A percentile compares a stretch with the other conserved stretches of the same genome.
Conservation (phyloP, 306 rosid species). For the Mucuna pruriens region DNA sequence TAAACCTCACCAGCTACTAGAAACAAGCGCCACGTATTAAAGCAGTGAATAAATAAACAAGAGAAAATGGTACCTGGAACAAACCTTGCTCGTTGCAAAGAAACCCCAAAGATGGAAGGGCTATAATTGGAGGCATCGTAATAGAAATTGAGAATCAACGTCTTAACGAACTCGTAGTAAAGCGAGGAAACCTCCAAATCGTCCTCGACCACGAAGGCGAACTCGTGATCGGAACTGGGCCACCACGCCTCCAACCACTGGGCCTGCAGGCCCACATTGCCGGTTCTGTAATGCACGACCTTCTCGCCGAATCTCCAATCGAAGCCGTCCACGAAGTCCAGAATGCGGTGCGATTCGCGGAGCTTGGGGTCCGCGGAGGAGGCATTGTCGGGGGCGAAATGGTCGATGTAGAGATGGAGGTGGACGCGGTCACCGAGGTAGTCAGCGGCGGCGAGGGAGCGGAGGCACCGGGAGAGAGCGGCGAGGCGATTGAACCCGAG, state of each 20-base stretch:
- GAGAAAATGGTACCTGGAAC: constrained; percentile 84
- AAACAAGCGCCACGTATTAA: neutral
- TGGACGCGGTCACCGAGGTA: constrained; percentile 81
- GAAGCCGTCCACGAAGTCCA: constrained; percentile 72
- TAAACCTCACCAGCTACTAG: constrained; percentile 20
- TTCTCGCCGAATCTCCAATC: constrained; percentile 85
- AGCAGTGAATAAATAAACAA: neutral
- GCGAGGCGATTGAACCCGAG: constrained; percentile 82
- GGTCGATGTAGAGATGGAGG: constrained; percentile 82
- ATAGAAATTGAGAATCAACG: constrained; percentile 75
- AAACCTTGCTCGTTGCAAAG: constrained; percentile 96
- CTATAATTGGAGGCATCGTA: constrained; percentile 74
- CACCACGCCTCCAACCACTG: constrained; percentile 99
- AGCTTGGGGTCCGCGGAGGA: constrained; percentile 45
- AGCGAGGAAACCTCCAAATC: constrained; percentile 91
- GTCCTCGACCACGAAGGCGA: constrained; percentile 85
- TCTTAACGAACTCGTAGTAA: constrained; percentile 72
- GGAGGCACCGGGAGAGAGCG: constrained; percentile 81
- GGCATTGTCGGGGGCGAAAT: constrained; percentile 44
- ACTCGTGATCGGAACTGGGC: constrained; percentile 84
- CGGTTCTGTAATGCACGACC: constrained; percentile 76
- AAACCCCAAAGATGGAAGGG: constrained; percentile 80
- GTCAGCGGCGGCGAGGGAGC: constrained; percentile 80
- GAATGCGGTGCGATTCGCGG: constrained; percentile 59
- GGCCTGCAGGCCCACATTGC: constrained; percentile 86